Evolutionary conservation across 140 eudicot genomes (phyloP).

Genomic region (Stevia rebaudiana): DNA sequence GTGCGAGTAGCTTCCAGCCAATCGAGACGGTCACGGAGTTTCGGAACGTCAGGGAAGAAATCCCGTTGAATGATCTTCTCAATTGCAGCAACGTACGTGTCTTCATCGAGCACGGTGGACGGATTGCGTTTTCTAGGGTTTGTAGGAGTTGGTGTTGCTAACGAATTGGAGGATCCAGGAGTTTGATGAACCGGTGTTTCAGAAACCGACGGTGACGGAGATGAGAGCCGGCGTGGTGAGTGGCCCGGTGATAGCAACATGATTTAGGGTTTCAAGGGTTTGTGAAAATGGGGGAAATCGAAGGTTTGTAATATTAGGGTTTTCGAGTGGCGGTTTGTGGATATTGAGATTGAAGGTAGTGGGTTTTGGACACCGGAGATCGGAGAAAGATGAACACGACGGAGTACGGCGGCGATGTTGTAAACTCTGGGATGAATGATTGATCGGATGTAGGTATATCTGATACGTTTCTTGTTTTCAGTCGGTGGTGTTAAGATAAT

Average conservation of each 20-base stretch:
- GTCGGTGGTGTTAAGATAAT: slow-evolving; percentile 1
- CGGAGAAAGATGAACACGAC: slow-evolving; percentile 14
- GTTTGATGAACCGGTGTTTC: slow-evolving; percentile 22
- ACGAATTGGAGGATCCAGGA: slow-evolving; percentile 22
- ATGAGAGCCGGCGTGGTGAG: slow-evolving; percentile 84
- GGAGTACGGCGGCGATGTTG: slow-evolving; percentile 22
- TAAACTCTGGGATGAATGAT: neutral
- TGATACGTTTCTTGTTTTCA: neutral
- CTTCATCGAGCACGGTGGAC: slow-evolving; percentile 74
- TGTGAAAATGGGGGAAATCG: slow-evolving; percentile 13
- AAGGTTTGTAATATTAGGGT: slow-evolving; percentile 3
- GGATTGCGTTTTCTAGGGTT: slow-evolving; percentile 51
- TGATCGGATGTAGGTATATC: neutral
- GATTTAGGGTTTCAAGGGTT: slow-evolving; percentile 24
- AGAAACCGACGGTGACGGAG: slow-evolving; percentile 52
- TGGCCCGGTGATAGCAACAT: slow-evolving; percentile 84
- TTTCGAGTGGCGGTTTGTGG: neutral
- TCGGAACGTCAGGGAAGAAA: slow-evolving; percentile 87
- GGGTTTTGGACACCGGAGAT: neutral
- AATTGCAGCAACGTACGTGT: slow-evolving; percentile 78
- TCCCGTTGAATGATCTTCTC: slow-evolving; percentile 92
- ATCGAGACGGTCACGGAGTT: slow-evolving; percentile 88
- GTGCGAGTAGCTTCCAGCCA: slow-evolving; percentile 81
- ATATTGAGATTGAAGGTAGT: neutral
- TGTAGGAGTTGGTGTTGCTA: slow-evolving; percentile 14